Evolutionary conservation across 257 asterid species (phyloP), one percentile per base, ranked within the genome.

Genomic region (Solanum pinnatisectum): DNA sequence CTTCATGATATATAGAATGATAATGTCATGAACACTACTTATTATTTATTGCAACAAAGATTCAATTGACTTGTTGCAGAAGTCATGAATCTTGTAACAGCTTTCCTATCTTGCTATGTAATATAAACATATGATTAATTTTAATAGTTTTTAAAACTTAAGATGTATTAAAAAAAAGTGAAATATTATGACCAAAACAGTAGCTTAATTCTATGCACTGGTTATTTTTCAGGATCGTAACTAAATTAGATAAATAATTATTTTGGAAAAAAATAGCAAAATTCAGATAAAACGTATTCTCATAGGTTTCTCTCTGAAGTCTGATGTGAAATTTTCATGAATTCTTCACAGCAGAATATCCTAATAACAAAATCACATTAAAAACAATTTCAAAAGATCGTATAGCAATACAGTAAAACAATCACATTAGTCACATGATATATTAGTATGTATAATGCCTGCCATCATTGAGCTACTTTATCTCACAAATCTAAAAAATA

Each of bases 291-390:
- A 20, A 56, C 25, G 65, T 78, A 73, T 89, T 92, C 95, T 93
- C 95, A 93, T 15, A 12, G 94, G 92, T 89, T 89, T 83, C 42
- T 93, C 95, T 93, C 83, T 74, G 83, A 74, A 74, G 83, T 36
- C 83, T 36, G 83, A 74, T 74, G 83, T 37, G 83, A 74, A 74
- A 4, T 10, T 36, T 72, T 74, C 83, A 37, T 74, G 83, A 74
- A 74, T 36, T 36, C 83, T 10, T 37, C 83, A 74, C 52, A 0
- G 83, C 52, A 74, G 32, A 74, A 36, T 4, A 36, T 3, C 2
- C 20, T 22, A 22, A 74, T 22, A 74, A 9, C 44, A 18, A 14
- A 12, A 30, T 6, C 95, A n/a, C 3, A 18, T 1, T 20, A 35
- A 5, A 30, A 25, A 79, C 14, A 44, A 22, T 4, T 27, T 10